Conservation (phyloP, 2,329 filamentous ascomycete genomes). For the Diplodia intermedia region DNA sequence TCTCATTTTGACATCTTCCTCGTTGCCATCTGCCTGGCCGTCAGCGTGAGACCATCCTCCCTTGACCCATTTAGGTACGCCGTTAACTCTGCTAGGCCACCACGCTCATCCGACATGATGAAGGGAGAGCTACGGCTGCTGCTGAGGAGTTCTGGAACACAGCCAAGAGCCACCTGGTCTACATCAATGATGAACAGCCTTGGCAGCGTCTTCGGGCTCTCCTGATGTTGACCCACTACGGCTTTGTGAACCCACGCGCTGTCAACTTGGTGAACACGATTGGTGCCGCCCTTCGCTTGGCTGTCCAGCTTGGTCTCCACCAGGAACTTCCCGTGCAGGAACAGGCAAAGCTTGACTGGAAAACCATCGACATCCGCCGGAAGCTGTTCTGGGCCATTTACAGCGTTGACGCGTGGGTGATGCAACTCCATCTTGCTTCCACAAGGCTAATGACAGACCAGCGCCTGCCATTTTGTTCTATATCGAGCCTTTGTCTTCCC, state of each 20-base stretch:
- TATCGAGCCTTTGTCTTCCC: constrained; percentile 26
- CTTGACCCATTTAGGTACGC: background rate
- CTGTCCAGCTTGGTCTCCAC: constrained; percentile 19
- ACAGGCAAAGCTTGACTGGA: constrained; percentile 3
- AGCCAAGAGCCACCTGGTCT: constrained; percentile 19
- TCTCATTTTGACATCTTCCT: constrained; percentile 27
- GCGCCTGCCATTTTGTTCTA: constrained; percentile 28
- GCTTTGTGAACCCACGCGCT: constrained; percentile 25
- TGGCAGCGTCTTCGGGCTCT: constrained; percentile 22
- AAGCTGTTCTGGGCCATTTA: constrained; percentile 31
- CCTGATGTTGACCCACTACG: constrained; percentile 28
- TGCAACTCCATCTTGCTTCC: background rate
- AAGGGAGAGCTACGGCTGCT: constrained; percentile 26
- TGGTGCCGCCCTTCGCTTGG: constrained; percentile 22
- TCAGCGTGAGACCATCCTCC: constrained; percentile 12
- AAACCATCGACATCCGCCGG: constrained; percentile 21
- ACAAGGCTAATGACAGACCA: background rate
- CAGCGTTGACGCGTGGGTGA: constrained; percentile 22
- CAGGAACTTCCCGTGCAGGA: constrained; percentile 6
- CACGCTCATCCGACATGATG: constrained; percentile 25
- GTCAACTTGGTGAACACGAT: constrained; percentile 20
- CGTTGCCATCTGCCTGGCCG: constrained; percentile 27
- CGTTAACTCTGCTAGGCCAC: constrained; percentile 11
- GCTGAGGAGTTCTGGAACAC: constrained; percentile 32
- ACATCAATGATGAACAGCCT: constrained; percentile 21